Evolutionary conservation across 768 basidiomycete species (phyloP), one percentile per base, ranked within the genome.

Genomic region (Tubosaeta sp.): DNA sequence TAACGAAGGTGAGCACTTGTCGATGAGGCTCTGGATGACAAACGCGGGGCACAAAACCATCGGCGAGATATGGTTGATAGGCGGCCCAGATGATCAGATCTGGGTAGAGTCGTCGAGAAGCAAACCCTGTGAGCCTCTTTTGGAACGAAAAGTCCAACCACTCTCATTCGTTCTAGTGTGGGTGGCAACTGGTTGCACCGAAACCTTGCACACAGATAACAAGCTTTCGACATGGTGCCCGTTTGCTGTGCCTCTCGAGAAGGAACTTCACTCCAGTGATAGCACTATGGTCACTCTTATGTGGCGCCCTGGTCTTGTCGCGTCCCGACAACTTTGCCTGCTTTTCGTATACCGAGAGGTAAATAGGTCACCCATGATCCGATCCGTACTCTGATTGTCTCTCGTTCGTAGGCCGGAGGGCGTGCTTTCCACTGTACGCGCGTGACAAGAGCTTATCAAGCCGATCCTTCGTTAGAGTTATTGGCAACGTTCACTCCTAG

Each of bases 321-420:
- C 79, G 25, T 70, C 71, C 37, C 74, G 77, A 34, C 77, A 82
- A 43, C 70, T 92, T 11, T 75, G 72, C 48, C 58, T 89, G 8
- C 67, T 93, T 13, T 79, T 92, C 64, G 76, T 83, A 0, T 90
- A 82, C 70, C 78, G 85, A 59, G 79, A 84, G 70, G 85, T 83
- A 60, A 56, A 67, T 46, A 12, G 13, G 16, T 27, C 32, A 22
- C n/a, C 22, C 26, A 12, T 46, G 16, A 17, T 22, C 32, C 26
- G 7, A 11, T 41, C 27, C 45, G 14, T 32, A 22, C 46, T 17
- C 41, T 59, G 37, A 55, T 42, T 27, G 27, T 35, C 58, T 38
- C 52, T 43, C 6, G 11, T 50, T 29, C 35, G 33, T 45, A 89
- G 86, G 61, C 66, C 35, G 72, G 74, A 26, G 70, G 74, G 5